Percentiles rank a stretch among this genome's conserved stretches.
Conservation (phyloP, 2,329 filamentous ascomycete species). For the Penicillium glabrum region DNA sequence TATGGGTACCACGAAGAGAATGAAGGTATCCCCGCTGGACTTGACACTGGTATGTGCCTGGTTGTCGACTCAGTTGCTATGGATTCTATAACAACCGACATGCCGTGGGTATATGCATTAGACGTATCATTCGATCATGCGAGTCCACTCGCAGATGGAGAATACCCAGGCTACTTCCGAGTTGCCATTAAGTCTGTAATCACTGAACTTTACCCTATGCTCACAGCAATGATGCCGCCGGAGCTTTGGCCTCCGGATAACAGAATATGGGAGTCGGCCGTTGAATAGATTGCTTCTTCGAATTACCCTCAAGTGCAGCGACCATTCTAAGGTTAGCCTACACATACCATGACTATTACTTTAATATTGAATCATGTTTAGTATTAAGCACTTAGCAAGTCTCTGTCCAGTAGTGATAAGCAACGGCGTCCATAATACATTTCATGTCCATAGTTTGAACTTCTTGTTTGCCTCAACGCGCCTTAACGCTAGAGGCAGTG, state of each 20-base stretch:
- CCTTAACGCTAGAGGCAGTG: slow-evolving; percentile 4
- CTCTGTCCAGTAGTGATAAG: neutral
- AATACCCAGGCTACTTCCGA: too few relatives aligned
- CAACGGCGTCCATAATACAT: neutral
- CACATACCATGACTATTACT: neutral
- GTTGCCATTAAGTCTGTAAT: too few relatives aligned
- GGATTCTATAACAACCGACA: neutral
- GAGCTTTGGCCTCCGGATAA: too few relatives aligned
- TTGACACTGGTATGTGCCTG: neutral
- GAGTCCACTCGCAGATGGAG: too few relatives aligned
- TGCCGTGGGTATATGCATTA: neutral
- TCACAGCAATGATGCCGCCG: too few relatives aligned
- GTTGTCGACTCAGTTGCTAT: neutral
- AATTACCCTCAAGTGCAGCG: too few relatives aligned
- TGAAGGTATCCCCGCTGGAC: neutral
- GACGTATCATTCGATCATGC: neutral
- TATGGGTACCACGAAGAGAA: neutral
- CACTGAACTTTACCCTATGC: too few relatives aligned
- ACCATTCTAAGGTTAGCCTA: neutral
- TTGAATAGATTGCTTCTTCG: too few relatives aligned
- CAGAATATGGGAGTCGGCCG: too few relatives aligned
- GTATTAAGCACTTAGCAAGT: neutral
- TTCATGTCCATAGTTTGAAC: neutral
- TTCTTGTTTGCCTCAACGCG: slow-evolving; percentile 26
- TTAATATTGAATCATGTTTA: neutral